phyloP scores from a whole-genome alignment of 2,329 filamentous ascomycete genomes.

The Dothistroma pini region DNA sequence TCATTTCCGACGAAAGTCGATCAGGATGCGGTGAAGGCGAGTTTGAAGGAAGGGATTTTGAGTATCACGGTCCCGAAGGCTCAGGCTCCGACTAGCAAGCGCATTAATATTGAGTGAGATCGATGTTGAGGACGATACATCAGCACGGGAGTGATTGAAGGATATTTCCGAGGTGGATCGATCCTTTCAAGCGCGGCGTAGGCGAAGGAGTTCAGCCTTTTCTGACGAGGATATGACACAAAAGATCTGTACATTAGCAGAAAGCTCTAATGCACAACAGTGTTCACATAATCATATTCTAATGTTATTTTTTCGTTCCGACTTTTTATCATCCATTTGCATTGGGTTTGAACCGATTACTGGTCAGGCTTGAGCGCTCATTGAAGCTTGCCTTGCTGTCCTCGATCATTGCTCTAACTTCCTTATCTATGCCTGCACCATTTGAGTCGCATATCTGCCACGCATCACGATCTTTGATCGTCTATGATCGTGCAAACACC shows the following conservation, averaged over 20 bases:
- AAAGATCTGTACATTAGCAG: slow-evolving; percentile 14
- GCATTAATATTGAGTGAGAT: slow-evolving; percentile 55
- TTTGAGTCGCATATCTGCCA: no score
- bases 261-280: slow-evolving; percentile 1
- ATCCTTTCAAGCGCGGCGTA: slow-evolving; percentile 1
- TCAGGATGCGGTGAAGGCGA: slow-evolving; percentile 59
- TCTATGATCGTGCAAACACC: no score
- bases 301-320: not conserved
- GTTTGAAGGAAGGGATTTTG: slow-evolving; percentile 58
- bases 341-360: no score
- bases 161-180: slow-evolving; percentile 1
- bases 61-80: slow-evolving; percentile 57
- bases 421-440: no score
- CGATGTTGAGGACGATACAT: not conserved
- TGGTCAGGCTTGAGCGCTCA: no score
- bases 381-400: no score
- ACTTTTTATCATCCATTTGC: not conserved
- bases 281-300: not conserved
- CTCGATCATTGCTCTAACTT: no score
- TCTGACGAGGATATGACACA: slow-evolving; percentile 8
- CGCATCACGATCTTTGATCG: no score
- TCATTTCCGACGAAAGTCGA: slow-evolving; percentile 56
- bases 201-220: not conserved
- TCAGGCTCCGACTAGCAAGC: slow-evolving; percentile 45
- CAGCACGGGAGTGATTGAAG: not conserved